Base-by-base conservation (phyloP, 257 asterid species). In the Catharanthus roseus region DNA sequence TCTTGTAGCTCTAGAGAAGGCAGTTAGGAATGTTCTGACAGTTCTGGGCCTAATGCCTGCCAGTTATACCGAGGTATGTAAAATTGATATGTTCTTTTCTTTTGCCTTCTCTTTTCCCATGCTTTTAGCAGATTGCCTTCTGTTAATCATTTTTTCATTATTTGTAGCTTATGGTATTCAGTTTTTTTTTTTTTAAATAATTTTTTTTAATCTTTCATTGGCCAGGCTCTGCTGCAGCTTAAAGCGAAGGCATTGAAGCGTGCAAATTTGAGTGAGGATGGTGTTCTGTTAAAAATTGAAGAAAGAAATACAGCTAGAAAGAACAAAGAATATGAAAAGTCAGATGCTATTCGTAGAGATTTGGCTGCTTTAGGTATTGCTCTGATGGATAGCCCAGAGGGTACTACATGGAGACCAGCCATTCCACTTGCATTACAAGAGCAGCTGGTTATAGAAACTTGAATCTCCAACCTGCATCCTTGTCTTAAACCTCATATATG, bases 351-450 rank as follows among this genome's bases (percentile, higher is more conserved):
- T 54, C 84, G 97, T 31, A 87, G 82, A 78, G 93, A 89, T 42
- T 83, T 95, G 84, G 92, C 97, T 65, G 86, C 78, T 73, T 70
- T 85, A 42, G 97, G 99, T 58, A 86, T 95, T 79, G 84, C 99
- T 31, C 85, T 95, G 66, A 91, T 95, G 97, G 99, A 95, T 85
- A 85, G 82, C 82, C 86, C 87, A 15, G 86, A 84, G 19, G 89
- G 87, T 71, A 86, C 91, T 19, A 73, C 82, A 24, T 84, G 91
- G 91, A 84, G 87, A 77, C 91, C 89, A 7, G 82, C 91, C 72
- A 75, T 86, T 71, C 89, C 89, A 45, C 79, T 82, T 62, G 84
- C 85, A n/a, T 71, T 84, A 71, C 89, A 80, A 74, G 87, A 86
- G 38, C 78, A 79, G 54, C 88, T 79, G 77, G 65, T 58, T 72